Evolutionary conservation across 805 yeast species (phyloP).

Genomic region (Kuraishia borneana): DNA sequence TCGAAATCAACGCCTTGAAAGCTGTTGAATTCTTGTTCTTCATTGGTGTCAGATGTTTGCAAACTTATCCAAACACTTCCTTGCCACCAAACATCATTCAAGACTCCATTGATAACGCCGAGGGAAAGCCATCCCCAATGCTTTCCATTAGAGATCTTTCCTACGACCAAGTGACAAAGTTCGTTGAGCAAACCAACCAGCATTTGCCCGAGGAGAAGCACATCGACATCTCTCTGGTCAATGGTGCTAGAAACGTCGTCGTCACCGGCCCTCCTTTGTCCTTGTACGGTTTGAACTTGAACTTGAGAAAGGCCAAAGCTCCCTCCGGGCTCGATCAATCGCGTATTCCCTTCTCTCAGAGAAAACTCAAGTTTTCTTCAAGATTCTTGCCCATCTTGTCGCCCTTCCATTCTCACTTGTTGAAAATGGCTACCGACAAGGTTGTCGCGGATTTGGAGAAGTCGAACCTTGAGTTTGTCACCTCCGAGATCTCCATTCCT

Average conservation of each 20-base stretch:
- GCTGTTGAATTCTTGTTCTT: slow-evolving; percentile 82
- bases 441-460: slow-evolving; percentile 56
- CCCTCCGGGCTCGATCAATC: slow-evolving; percentile 92
- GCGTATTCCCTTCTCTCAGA: slow-evolving; percentile 85
- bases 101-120: slow-evolving; percentile 88
- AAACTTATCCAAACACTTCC: slow-evolving; percentile 85
- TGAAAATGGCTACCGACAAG: slow-evolving; percentile 57
- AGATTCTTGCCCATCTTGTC: slow-evolving; percentile 91
- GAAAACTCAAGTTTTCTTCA: slow-evolving; percentile 88
- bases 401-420: slow-evolving; percentile 91
- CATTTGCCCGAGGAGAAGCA: slow-evolving; percentile 90
- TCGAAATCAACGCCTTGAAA: slow-evolving; percentile 58
- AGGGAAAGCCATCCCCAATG: slow-evolving; percentile 98
- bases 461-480: slow-evolving; percentile 45
- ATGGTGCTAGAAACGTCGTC: slow-evolving; percentile 93
- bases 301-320: slow-evolving; percentile 90
- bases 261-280: slow-evolving; percentile 98
- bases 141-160: slow-evolving; percentile 85
- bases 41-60: slow-evolving; percentile 87
- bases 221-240: slow-evolving; percentile 79
- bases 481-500: slow-evolving; percentile 59
- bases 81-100: slow-evolving; percentile 88
- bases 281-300: slow-evolving; percentile 85
- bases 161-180: slow-evolving; percentile 64
- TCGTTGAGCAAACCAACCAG: slow-evolving; percentile 78